phyloP scores from a whole-genome alignment of 1,139 yeast species.

The Hemisphaericaspora lyxosophila region DNA sequence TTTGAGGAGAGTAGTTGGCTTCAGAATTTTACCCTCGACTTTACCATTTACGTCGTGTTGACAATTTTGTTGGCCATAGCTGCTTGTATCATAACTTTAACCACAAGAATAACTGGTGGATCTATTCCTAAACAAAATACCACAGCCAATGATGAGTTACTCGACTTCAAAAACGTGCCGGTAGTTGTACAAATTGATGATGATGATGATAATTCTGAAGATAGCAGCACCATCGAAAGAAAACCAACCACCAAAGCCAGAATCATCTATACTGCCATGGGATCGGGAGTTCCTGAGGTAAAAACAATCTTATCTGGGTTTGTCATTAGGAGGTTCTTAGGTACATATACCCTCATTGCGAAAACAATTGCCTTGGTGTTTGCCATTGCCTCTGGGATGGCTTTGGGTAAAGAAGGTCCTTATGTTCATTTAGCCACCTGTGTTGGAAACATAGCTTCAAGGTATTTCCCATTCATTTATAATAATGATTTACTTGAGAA shows the following conservation, averaged over 20 bases:
- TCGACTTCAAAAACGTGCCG: neutral
- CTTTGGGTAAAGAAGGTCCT: conserved; percentile 73
- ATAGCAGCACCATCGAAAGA: too few species aligned
- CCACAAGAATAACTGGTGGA: conserved; percentile 43
- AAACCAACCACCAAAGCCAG: conserved; percentile 17
- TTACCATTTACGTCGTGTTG: conserved; percentile 38
- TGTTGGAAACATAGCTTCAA: conserved; percentile 58
- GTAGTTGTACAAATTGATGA: neutral
- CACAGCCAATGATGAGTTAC: neutral
- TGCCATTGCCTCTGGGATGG: conserved; percentile 66
- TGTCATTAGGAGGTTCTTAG: conserved; percentile 54
- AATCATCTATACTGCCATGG: conserved; percentile 54
- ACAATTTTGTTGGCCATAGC: conserved; percentile 44
- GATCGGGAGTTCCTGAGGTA: conserved; percentile 69
- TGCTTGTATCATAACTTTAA: conserved; percentile 50
- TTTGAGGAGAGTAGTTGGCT: conserved; percentile 23
- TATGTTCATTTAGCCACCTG: conserved; percentile 70
- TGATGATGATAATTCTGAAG: conserved; percentile 3
- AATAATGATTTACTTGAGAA: conserved; percentile 55
- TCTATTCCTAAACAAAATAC: conserved; percentile 7
- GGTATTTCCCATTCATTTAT: conserved; percentile 50
- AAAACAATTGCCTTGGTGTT: conserved; percentile 53
- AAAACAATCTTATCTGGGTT: conserved; percentile 58
- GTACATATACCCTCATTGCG: conserved; percentile 52
- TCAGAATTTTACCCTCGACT: conserved; percentile 24